Base-by-base conservation (phyloP, 1,284 basidiomycete genomes). In the Rhodotorula sp. region DNA sequence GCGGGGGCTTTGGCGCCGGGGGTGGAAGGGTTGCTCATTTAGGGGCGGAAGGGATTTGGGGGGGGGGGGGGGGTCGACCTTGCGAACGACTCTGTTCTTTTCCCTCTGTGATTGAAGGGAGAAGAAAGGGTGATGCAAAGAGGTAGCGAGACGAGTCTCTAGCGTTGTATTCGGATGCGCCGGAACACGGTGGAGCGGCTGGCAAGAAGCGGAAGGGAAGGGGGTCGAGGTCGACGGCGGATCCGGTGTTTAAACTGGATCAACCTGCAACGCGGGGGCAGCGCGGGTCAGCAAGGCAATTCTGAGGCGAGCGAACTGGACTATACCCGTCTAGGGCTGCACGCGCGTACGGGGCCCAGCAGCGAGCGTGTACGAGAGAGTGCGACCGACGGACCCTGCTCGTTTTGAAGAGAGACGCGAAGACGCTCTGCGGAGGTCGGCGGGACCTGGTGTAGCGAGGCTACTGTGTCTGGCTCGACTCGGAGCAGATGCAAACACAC, bases 11-110 rank as follows among this genome's bases (percentile, higher is more conserved):
- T 68, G 63, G 64, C 38, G 61, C 52, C 65, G 31, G 62, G 38
- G n/a, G 56, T 28, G 28, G 63, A 55, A 58, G 71, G 52, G 55
- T 43, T 68, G 71, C 71, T 73, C 71, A 73, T 73, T 34, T 62
- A 61, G 54, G 50, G 26, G 45, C 16, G 43, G 43, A 49, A 26
- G 18, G 55, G 18, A 12, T 49, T 55, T 26, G 15, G 6, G 34
- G 34, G 52, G 16, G n/a, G n/a, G 15, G 6, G 34, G 34, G 26
- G n/a, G 21, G 59, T 49, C n/a, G 28, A 31, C 14, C 16, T 47
- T 15, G 12, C 8, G 26, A 28, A 28, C 49, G 34, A 34, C 38
- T 10, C 38, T 43, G 10, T 43, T 43, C 38, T 43, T 43, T 43
- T 43, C 38, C 50, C n/a, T 52, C n/a, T 52, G 50, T 8, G n/a